A percentile compares a stretch with the other conserved stretches of the same genome.
These are phyloP conservation scores for Aegilops tauschii DNA, from an alignment of 176 grass and related monocot species.

Conservation along the genomic window DNA sequence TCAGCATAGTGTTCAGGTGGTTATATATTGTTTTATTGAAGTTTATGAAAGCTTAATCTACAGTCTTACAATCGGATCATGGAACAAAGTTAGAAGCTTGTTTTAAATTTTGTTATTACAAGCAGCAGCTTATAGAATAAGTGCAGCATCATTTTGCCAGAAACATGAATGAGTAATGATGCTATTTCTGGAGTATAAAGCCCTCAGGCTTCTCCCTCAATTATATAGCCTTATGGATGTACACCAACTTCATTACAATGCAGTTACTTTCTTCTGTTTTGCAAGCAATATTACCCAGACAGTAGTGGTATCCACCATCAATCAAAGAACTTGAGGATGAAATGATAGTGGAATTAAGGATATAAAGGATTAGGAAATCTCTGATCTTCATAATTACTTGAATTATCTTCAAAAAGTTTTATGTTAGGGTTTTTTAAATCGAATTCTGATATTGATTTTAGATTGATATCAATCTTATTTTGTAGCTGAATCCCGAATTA, in stretches of 20 bases:
- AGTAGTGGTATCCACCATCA: background rate
- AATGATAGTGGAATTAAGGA: background rate
- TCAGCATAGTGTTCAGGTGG: slow-evolving; percentile 80
- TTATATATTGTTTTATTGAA: background rate
- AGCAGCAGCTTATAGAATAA: background rate
- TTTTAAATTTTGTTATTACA: background rate
- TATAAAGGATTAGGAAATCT: background rate
- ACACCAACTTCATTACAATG: background rate
- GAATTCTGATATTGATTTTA: background rate
- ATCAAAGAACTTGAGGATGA: slow-evolving; percentile 8
- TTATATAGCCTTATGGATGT: background rate
- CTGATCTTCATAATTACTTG: background rate
- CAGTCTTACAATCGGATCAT: background rate
- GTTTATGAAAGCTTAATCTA: background rate
- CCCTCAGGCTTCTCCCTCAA: no score
- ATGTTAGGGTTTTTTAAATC: background rate
- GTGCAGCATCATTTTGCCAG: no score
- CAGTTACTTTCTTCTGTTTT: background rate
- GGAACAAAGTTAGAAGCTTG: background rate
- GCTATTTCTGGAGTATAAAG: background rate
- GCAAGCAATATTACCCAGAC: background rate
- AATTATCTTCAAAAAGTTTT: background rate
- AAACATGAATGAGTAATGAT: background rate
- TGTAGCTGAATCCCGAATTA: background rate
- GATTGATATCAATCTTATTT: background rate